Base-by-base conservation (phyloP, 176 grass and related monocot species). In the Dendrocalamus sinicus region DNA sequence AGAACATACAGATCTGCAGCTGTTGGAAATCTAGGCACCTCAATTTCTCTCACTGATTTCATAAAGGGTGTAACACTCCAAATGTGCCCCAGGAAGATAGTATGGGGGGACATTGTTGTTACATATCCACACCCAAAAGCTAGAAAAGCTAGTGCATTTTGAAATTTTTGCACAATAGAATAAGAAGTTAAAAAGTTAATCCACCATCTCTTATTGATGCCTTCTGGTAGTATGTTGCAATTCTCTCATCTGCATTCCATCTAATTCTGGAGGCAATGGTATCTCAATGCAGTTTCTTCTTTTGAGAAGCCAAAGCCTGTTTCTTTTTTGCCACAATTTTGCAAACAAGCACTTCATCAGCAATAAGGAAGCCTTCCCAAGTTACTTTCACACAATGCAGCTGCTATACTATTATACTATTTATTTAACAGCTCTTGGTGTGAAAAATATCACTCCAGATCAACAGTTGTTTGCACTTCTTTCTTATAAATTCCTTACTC, bases 401-500 rank as follows among this genome's bases (percentile, higher is more conserved):
- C 67, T 78, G 14, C 70, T 28, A 28, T 28, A 28, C 28, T 28
- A 28, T 28, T 65, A 44, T 70, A 13, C 8, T 69, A 22, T 40
- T 81, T 6, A 76, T 9, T 8, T 43, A 66, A 35, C 2, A 71
- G 8, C 37, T 64, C 4, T 11, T 87, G 13, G 35, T 2, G 8
- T 65, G 62, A 50, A 65, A 65, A 73, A 79, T 67, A 26, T 74
- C 52, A 40, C 5, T 75, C 13, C 37, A 12, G 4, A 76, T 76
- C 30, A 63, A 76, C n/a, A 12, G 77, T 11, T 88, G 11, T 71
- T 77, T 71, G 6, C 24, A 12, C 48, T 37, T 83, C 9, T 73
- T 65, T 71, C 32, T 72, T 88, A 63, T 88, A 24, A 81, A 54
- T 85, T 64, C 35, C 55, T 84, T 73, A 88, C 44, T 81, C 28